phyloP scores from a whole-genome alignment of 2,329 filamentous ascomycete genomes.

The Epicoccum sorghinum region DNA sequence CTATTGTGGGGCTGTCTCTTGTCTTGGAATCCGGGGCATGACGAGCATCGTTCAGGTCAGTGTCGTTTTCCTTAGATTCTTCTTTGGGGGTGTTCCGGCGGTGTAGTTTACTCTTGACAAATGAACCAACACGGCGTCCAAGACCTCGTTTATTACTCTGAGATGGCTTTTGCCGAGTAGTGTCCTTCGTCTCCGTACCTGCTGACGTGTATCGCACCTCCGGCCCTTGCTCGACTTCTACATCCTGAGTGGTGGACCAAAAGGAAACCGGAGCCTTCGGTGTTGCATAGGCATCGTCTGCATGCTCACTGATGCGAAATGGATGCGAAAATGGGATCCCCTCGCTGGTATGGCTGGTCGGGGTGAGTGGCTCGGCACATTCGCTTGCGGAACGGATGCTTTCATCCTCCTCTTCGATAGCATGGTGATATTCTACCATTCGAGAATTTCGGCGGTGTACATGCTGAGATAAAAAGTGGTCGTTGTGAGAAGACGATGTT shows the following conservation, averaged over 20 bases:
- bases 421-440: conserved; percentile 31
- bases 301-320: conserved; percentile 37
- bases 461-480: conserved; percentile 27
- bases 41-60: neutral
- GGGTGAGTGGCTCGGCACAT: conserved; percentile 48
- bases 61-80: conserved; percentile 12
- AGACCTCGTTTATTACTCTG: conserved; percentile 38
- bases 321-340: conserved; percentile 33
- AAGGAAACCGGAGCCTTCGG: conserved; percentile 16
- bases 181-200: conserved; percentile 10
- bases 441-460: conserved; percentile 37
- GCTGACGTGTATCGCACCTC: conserved; percentile 1
- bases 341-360: conserved; percentile 45
- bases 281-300: conserved; percentile 26
- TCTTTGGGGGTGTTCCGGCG: conserved; percentile 30
- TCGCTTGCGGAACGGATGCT: conserved; percentile 48
- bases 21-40: neutral
- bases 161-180: conserved; percentile 10
- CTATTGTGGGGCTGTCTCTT: neutral
- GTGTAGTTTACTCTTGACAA: conserved; percentile 42
- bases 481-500: conserved; percentile 28
- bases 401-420: conserved; percentile 49
- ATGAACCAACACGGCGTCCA: conserved; percentile 40
- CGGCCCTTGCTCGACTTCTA: neutral
- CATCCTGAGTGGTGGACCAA: neutral